Base-by-base conservation (phyloP, 1,284 basidiomycete species). In the Phlebopus sp. region DNA sequence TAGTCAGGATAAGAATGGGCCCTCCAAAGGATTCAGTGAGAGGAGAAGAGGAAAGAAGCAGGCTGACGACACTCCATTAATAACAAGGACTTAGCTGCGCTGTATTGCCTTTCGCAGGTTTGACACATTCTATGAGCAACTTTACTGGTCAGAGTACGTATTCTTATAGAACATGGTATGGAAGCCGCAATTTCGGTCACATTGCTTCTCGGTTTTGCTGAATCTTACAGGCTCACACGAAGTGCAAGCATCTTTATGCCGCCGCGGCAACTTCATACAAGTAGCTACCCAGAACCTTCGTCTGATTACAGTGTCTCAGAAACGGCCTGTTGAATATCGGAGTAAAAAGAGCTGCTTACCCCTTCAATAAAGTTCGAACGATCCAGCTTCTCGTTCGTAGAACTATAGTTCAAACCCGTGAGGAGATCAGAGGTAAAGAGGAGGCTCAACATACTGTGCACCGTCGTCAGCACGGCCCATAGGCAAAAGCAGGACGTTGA, bases 361-460 rank as follows among this genome's bases (percentile, higher is more conserved):
- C 93, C 94, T 68, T 92, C 78, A 59, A 98, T 90, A 72, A 89
- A 98, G 76, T 99, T 99, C 50, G 83, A 85, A 42, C 79, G 78
- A 70, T 99, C 95, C 45, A 99, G 75, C 71, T 99, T 99, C 76
- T 99, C 96, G 69, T 97, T 97, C 19, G 91, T 97, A 56, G 92
- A 86, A 73, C 91, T 88, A 59, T 29, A 52, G 37, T 2, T 11
- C 14, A 13, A 15, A 10, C 17, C 11, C 6, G 21, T 55, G 34
- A 56, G 36, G 17, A 15, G 15, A 18, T 10, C 14, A 34, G 32
- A 46, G 27, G 34, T n/a, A 23, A 34, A 25, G 18, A 14, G 35
- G 37, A 30, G 18, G n/a, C 11, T 44, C 29, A 1, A 73, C 87
- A 55, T 67, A 91, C 85, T 95, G 92, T 27, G 92, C 90, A 56